Evolutionary conservation across 352 stramenopile genomes (phyloP).

Genomic region (Phytophthora chlamydospora): DNA sequence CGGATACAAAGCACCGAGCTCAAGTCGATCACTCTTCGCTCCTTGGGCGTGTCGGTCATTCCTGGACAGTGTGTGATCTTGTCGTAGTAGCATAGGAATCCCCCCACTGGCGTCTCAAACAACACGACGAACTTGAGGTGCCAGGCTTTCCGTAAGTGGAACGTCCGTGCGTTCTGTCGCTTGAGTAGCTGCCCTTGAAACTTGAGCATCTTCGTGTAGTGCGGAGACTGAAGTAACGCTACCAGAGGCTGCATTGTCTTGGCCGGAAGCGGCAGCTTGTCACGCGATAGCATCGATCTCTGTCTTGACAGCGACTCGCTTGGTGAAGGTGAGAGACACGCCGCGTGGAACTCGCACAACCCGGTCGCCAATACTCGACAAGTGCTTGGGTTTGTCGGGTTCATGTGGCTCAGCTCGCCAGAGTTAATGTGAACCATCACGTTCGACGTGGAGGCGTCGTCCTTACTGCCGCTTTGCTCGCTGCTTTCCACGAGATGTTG

Average conservation of each 20-base stretch:
- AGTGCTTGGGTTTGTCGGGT: slow-evolving; percentile 18
- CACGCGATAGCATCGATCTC: slow-evolving; percentile 27
- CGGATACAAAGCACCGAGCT: slow-evolving; percentile 71
- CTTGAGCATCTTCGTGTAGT: slow-evolving; percentile 61
- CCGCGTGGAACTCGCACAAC: slow-evolving; percentile 44
- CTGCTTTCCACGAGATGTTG: slow-evolving; percentile 20
- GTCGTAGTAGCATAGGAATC: slow-evolving; percentile 80
- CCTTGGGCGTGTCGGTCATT: slow-evolving; percentile 52
- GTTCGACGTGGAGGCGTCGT: slow-evolving; percentile 31
- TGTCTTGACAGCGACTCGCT: slow-evolving; percentile 44
- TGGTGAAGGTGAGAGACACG: slow-evolving; percentile 24
- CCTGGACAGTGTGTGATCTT: slow-evolving; percentile 68
- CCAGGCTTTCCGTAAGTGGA: slow-evolving; percentile 66
- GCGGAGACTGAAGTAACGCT: slow-evolving; percentile 43
- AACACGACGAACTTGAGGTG: slow-evolving; percentile 57
- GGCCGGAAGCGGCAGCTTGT: slow-evolving; percentile 29
- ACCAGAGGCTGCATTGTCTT: slow-evolving; percentile 25
- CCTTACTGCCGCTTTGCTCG: slow-evolving; percentile 19
- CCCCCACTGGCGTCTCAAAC: slow-evolving; percentile 67
- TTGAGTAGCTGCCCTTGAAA: slow-evolving; percentile 70
- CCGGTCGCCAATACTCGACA: slow-evolving; percentile 16
- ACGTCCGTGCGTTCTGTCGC: slow-evolving; percentile 47
- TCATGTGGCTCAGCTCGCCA: slow-evolving; percentile 20
- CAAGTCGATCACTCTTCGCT: slow-evolving; percentile 71
- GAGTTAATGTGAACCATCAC: slow-evolving; percentile 28